Evolutionary conservation across 2,329 filamentous ascomycete genomes (phyloP).

Genomic region (Arachnopeziza araneosa): DNA sequence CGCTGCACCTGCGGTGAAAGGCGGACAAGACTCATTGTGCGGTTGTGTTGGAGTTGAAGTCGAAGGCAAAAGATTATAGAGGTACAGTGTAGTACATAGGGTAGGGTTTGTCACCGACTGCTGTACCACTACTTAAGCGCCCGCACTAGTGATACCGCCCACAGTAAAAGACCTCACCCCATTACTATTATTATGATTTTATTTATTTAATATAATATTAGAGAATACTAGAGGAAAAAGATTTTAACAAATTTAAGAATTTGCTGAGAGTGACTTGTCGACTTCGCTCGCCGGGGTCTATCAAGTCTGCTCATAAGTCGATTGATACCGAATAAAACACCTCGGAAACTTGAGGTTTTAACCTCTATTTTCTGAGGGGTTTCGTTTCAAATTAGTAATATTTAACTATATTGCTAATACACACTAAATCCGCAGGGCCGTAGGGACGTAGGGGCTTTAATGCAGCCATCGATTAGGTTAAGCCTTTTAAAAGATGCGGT

Average conservation of each 20-base stretch:
- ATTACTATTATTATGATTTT: slow-evolving; percentile 4
- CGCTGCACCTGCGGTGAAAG: slow-evolving; percentile 14
- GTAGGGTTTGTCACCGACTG: neutral
- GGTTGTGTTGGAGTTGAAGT: slow-evolving; percentile 3
- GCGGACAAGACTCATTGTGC: slow-evolving; percentile 12
- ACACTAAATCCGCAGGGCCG: too few relatives aligned
- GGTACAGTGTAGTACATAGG: slow-evolving; percentile 2
- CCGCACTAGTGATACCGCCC: slow-evolving; percentile 4
- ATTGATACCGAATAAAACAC: too few relatives aligned
- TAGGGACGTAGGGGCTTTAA: too few relatives aligned
- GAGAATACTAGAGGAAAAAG: slow-evolving; percentile 2
- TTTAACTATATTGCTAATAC: too few relatives aligned
- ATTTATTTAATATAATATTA: slow-evolving; percentile 5
- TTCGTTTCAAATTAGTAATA: too few relatives aligned
- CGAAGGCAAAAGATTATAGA: slow-evolving; percentile 3
- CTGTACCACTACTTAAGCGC: slow-evolving; percentile 4
- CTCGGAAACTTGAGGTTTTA: too few relatives aligned
- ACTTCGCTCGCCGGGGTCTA: neutral
- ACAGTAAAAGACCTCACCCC: neutral
- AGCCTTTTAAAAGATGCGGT: too few relatives aligned
- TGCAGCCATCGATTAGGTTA: too few relatives aligned
- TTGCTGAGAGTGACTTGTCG: slow-evolving; percentile 1
- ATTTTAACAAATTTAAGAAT: slow-evolving; percentile 3
- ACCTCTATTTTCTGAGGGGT: too few relatives aligned
- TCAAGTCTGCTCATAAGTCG: too few relatives aligned